A percentile compares a stretch with the other conserved stretches of the same genome.
Evolutionary conservation across 805 yeast genomes (phyloP).

Genomic region (Candida boleticola): DNA sequence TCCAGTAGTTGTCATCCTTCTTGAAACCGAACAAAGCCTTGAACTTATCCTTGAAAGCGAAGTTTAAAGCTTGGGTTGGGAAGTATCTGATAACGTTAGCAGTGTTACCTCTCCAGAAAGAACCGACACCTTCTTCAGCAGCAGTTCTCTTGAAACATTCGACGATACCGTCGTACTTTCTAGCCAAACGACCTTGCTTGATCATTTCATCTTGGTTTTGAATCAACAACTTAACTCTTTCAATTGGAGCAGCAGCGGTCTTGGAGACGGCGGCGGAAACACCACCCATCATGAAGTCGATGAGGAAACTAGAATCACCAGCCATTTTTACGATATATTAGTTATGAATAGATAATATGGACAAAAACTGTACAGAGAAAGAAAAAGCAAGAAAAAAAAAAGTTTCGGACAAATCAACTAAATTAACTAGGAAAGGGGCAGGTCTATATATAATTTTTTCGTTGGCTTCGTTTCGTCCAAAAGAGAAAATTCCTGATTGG

Average conservation of each 20-base stretch:
- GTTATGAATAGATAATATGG: slow-evolving; percentile 4
- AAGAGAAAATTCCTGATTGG: background rate
- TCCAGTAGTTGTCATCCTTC: slow-evolving; percentile 90
- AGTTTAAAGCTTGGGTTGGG: slow-evolving; percentile 99
- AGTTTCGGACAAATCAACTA: slow-evolving; percentile 1
- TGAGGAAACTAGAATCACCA: slow-evolving; percentile 28
- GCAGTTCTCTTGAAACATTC: slow-evolving; percentile 96
- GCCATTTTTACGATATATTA: slow-evolving; percentile 14
- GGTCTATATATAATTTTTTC: slow-evolving; percentile 3
- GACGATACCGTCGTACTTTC: slow-evolving; percentile 81
- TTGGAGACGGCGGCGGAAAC: slow-evolving; percentile 98
- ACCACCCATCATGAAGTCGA: slow-evolving; percentile 91
- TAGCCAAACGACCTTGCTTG: slow-evolving; percentile 93
- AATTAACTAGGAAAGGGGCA: slow-evolving; percentile 1
- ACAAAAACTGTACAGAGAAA: slow-evolving; percentile 7
- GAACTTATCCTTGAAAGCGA: slow-evolving; percentile 97
- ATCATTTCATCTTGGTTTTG: slow-evolving; percentile 98
- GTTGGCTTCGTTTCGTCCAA: slow-evolving; percentile 1
- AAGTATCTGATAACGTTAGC: slow-evolving; percentile 98
- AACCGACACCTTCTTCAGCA: slow-evolving; percentile 84
- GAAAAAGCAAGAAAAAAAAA: slow-evolving; percentile 6
- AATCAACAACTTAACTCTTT: slow-evolving; percentile 92
- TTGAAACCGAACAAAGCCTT: slow-evolving; percentile 95
- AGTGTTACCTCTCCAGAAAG: slow-evolving; percentile 99
- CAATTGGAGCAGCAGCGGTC: slow-evolving; percentile 98